A percentile compares a stretch with the other conserved stretches of the same genome.
These are phyloP conservation scores for Aspergillus avenaceus DNA, from an alignment of 495 filamentous ascomycete genomes.

Conservation along the genomic window DNA sequence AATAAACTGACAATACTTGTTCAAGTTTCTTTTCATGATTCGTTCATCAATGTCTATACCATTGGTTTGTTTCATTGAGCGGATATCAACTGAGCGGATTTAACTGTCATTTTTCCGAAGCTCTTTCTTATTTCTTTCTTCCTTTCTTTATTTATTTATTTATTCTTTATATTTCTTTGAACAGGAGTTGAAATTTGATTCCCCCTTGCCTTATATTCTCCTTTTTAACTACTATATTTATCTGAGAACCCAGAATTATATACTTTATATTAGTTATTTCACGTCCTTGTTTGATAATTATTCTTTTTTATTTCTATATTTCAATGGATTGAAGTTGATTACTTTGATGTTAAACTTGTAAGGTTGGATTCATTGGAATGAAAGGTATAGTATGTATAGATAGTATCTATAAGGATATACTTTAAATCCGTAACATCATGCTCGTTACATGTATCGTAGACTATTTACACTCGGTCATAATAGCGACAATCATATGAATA, in stretches of 20 bases:
- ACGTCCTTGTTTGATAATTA: constrained; percentile 8
- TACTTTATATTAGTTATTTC: neutral
- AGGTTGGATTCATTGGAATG: neutral
- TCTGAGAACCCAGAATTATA: too few species aligned
- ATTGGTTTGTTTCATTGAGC: constrained; percentile 10
- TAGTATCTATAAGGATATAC: constrained; percentile 13
- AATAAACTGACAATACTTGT: too few species aligned
- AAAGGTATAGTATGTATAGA: too few species aligned
- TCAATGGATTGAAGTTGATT: neutral
- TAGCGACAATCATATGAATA: constrained; percentile 47
- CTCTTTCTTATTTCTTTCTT: constrained; percentile 3
- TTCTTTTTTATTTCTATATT: constrained; percentile 4
- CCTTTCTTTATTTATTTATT: constrained; percentile 11
- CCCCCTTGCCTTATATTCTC: constrained; percentile 12
- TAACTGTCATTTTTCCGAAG: too few species aligned
- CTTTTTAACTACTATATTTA: too few species aligned
- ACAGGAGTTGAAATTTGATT: constrained; percentile 4
- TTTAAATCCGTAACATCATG: neutral
- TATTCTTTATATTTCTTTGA: constrained; percentile 2
- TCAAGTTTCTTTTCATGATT: too few species aligned
- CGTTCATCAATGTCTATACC: constrained; percentile 9
- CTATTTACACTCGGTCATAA: too few species aligned
- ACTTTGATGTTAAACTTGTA: neutral
- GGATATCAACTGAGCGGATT: too few species aligned
- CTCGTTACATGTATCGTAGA: neutral